These are phyloP conservation scores for Auriculariales sp. DNA, from an alignment of 768 basidiomycete species.

Conservation along the genomic window DNA sequence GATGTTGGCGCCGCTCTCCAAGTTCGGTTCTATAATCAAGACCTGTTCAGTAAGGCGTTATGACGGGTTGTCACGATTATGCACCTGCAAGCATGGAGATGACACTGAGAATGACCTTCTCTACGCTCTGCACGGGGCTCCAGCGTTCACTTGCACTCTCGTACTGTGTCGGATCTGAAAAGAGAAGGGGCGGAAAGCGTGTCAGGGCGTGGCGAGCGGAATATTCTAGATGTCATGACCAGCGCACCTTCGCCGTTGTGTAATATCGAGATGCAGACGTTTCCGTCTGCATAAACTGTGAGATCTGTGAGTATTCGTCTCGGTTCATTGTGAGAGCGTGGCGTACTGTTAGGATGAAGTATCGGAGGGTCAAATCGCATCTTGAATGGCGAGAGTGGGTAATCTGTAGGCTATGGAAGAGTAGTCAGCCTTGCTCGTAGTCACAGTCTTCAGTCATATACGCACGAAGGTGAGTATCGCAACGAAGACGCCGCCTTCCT, in stretches of 20 bases:
- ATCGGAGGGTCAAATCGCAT: conserved; percentile 98
- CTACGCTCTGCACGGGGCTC: conserved; percentile 97
- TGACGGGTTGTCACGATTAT: conserved; percentile 11
- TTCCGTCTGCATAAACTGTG: conserved; percentile 91
- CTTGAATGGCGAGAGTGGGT: conserved; percentile 96
- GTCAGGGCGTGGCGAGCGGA: not conserved
- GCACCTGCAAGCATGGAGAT: conserved; percentile 92
- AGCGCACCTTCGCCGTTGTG: conserved; percentile 62
- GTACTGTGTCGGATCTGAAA: conserved; percentile 69
- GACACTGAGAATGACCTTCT: conserved; percentile 92
- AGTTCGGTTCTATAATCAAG: conserved; percentile 66
- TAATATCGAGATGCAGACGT: conserved; percentile 94
- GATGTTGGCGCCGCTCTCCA: conserved; percentile 94
- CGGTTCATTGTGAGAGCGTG: conserved; percentile 3
- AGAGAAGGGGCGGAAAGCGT: too few relatives aligned
- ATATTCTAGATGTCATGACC: not conserved
- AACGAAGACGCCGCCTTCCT: conserved; percentile 93
- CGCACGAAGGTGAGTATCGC: conserved; percentile 87
- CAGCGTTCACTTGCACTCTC: conserved; percentile 92
- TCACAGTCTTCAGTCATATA: conserved; percentile 12
- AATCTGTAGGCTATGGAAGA: conserved; percentile 60
- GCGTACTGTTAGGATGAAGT: conserved; percentile 92
- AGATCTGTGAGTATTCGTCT: too few relatives aligned
- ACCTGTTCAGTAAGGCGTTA: too few relatives aligned
- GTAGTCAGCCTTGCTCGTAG: not conserved